A percentile compares a stretch with the other conserved stretches of the same genome.
Conservation (phyloP, 257 asterid genomes). For the Jasminum sambac region DNA sequence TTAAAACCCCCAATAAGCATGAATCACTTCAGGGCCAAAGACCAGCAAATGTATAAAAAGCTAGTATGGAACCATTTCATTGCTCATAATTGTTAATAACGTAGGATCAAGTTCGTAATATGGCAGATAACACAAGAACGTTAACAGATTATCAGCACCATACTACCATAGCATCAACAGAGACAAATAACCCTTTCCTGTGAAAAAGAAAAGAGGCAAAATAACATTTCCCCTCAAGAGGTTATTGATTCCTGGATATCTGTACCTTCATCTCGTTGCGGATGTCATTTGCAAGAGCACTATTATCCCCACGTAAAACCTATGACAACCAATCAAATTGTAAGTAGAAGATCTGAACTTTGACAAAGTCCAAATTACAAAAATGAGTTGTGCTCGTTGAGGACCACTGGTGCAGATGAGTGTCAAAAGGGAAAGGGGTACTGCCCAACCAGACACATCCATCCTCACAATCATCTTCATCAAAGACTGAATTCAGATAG, state of each 20-base stretch:
- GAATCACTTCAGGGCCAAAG: not conserved
- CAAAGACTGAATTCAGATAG: not conserved
- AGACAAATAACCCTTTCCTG: not conserved
- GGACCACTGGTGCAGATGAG: not conserved
- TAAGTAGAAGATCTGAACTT: slow-evolving; percentile 11
- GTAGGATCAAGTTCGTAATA: not conserved
- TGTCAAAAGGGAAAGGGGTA: slow-evolving; percentile 1
- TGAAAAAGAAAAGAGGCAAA: not conserved
- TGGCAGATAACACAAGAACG: not conserved
- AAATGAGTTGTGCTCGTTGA: not conserved
- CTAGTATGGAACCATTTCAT: not conserved
- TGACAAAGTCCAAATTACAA: slow-evolving; percentile 10
- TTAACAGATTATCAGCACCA: not conserved
- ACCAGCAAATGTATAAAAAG: not conserved
- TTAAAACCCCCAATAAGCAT: not conserved
- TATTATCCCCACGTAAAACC: slow-evolving; percentile 97
- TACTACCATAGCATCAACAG: not conserved
- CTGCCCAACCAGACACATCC: slow-evolving; percentile 11
- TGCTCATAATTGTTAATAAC: not conserved
- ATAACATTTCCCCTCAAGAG: not conserved
- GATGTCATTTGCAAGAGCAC: slow-evolving; percentile 94
- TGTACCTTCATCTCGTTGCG: slow-evolving; percentile 95
- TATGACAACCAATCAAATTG: slow-evolving; percentile 29
- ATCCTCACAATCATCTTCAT: not conserved
- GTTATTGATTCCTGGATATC: slow-evolving; percentile 10